Evolutionary conservation across 2,329 filamentous ascomycete genomes (phyloP).

Genomic region (Cercospora janseana): DNA sequence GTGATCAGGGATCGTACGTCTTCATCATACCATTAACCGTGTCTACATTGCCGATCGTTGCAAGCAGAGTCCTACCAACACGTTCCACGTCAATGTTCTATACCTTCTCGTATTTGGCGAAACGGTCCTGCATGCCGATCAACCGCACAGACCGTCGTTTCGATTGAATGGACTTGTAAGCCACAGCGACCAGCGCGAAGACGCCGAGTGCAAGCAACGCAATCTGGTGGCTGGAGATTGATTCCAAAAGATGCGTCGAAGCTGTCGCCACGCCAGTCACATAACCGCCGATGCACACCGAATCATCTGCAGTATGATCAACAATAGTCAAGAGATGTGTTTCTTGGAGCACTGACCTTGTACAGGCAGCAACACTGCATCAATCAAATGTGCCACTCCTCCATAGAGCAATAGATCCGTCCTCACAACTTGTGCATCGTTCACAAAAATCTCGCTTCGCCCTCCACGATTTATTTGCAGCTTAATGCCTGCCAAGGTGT

Average conservation of each 20-base stretch:
- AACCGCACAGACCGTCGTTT: not conserved
- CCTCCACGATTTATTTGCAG: constrained; percentile 6
- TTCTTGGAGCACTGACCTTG: not conserved
- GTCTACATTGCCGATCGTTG: no score
- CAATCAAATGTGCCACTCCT: constrained; percentile 26
- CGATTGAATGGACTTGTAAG: not conserved
- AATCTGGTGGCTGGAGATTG: not conserved
- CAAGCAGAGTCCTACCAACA: no score
- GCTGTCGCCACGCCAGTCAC: not conserved
- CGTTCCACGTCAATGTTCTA: not conserved
- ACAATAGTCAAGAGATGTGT: no score
- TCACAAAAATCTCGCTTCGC: constrained; percentile 19
- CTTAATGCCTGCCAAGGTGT: constrained; percentile 1
- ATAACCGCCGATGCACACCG: not conserved
- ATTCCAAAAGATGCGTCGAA: not conserved
- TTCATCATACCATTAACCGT: no score
- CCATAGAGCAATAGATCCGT: constrained; percentile 25
- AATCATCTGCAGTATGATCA: not conserved
- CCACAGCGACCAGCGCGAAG: not conserved
- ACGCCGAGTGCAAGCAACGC: not conserved
- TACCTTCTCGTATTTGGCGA: constrained; percentile 9
- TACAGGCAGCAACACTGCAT: constrained; percentile 9
- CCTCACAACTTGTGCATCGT: constrained; percentile 15
- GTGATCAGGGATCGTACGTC: no score
- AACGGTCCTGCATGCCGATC: not conserved